Percentiles rank a stretch among this genome's conserved stretches.
These are phyloP conservation scores for Verticillium alfalfae DNA, from an alignment of 2,329 filamentous ascomycete genomes.

Conservation along the genomic window DNA sequence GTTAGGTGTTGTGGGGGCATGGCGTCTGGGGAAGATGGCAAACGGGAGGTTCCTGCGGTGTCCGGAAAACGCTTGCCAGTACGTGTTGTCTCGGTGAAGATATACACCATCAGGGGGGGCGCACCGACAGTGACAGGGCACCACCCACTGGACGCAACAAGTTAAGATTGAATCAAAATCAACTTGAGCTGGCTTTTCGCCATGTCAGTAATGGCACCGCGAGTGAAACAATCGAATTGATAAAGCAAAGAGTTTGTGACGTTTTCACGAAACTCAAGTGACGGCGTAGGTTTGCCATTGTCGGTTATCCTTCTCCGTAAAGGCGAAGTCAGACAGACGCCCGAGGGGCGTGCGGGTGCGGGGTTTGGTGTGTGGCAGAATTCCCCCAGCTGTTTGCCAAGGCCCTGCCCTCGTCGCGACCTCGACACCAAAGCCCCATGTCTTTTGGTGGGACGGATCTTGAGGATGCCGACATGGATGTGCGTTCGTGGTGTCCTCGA, in stretches of 20 bases:
- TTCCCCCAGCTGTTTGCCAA: not conserved
- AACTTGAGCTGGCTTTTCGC: not conserved
- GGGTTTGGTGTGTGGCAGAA: not conserved
- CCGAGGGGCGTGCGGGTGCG: not conserved
- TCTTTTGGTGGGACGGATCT: not conserved
- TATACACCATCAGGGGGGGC: not conserved
- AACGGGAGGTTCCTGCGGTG: not conserved
- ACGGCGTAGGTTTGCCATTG: not conserved
- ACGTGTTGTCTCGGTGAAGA: not conserved
- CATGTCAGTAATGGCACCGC: too few relatives aligned
- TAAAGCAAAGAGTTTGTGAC: too few relatives aligned
- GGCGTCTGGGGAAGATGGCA: not conserved
- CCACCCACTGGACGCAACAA: too few relatives aligned
- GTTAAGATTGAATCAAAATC: too few relatives aligned
- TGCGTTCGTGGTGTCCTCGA: not conserved
- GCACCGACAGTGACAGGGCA: too few relatives aligned
- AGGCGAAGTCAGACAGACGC: not conserved
- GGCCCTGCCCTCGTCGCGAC: not conserved
- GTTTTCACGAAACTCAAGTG: too few relatives aligned
- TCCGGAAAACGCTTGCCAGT: slow-evolving; percentile 3
- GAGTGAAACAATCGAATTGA: too few relatives aligned
- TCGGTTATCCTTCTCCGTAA: slow-evolving; percentile 1
- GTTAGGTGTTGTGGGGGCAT: not conserved
- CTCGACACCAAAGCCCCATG: not conserved
- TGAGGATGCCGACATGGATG: not conserved